Conservation (phyloP, 129 eudicot species). For the Sambucus nigra region DNA sequence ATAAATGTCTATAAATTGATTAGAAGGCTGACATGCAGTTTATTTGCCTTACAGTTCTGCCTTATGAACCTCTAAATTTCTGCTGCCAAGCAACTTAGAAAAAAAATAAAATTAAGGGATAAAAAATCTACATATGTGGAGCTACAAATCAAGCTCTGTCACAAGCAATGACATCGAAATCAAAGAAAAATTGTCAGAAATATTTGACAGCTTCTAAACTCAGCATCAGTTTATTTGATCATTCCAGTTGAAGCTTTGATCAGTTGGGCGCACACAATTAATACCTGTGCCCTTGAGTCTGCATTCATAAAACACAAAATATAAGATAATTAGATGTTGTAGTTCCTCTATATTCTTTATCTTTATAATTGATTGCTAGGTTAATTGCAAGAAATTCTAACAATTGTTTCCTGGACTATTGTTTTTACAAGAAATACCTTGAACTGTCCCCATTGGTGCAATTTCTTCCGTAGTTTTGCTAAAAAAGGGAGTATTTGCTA, state of each 20-base stretch:
- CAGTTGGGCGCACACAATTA: background rate
- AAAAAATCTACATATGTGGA: slow-evolving; percentile 1
- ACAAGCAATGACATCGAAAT: too few species aligned
- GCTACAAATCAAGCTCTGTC: slow-evolving; percentile 1
- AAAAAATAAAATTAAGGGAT: background rate
- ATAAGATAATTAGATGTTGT: too few species aligned
- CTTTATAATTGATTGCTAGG: too few species aligned
- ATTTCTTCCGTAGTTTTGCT: too few species aligned
- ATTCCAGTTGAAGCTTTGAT: background rate
- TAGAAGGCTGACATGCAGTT: background rate
- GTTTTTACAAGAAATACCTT: too few species aligned
- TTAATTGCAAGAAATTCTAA: too few species aligned
- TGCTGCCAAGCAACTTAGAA: background rate
- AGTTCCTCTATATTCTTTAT: too few species aligned
- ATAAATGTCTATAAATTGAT: background rate
- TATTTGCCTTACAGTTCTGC: background rate
- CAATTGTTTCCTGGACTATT: too few species aligned
- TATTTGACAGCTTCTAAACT: background rate
- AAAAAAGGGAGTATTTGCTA: too few species aligned
- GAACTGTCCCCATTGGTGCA: too few species aligned
- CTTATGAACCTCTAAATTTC: background rate
- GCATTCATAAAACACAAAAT: slow-evolving; percentile 6
- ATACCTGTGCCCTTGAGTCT: slow-evolving; percentile 21
- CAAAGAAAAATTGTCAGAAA: background rate
- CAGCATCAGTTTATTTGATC: background rate